Percentiles rank a stretch among this genome's conserved stretches.
Evolutionary conservation across 2,329 filamentous ascomycete genomes (phyloP).

Genomic region (Furcasterigmium sp.): DNA sequence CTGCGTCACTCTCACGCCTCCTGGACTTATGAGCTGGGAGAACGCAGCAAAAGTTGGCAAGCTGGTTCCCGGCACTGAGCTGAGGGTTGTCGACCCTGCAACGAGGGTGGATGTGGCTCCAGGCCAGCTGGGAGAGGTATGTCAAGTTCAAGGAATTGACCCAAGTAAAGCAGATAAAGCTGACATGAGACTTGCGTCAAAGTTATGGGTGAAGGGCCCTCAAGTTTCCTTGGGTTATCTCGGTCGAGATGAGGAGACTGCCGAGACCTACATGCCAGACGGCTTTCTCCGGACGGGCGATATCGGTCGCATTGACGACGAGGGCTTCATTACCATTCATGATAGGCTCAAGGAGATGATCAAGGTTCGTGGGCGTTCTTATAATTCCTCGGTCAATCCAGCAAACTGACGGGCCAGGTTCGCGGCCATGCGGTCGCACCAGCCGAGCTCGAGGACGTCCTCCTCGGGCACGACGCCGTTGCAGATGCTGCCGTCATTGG

Average conservation of each 20-base stretch:
- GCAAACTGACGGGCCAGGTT: neutral
- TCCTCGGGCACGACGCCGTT: conserved; percentile 60
- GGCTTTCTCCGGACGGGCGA: conserved; percentile 58
- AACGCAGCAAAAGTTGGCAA: conserved; percentile 52
- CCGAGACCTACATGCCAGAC: conserved; percentile 45
- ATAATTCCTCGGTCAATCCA: no score
- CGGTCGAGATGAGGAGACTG: conserved; percentile 33
- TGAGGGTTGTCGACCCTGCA: conserved; percentile 51
- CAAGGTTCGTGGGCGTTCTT: conserved; percentile 51
- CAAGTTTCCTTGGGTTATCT: conserved; percentile 46
- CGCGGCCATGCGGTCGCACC: conserved; percentile 58
- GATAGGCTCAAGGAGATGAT: conserved; percentile 66
- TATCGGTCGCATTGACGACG: conserved; percentile 46
- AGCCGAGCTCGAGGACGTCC: conserved; percentile 64
- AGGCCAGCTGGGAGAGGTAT: conserved; percentile 42
- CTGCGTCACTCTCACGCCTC: neutral
- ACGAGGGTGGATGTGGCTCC: conserved; percentile 47
- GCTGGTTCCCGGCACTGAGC: conserved; percentile 51
- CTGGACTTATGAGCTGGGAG: conserved; percentile 11
- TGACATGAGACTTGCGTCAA: neutral
- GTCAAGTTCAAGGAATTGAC: neutral
- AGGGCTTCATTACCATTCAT: conserved; percentile 51
- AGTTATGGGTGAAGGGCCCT: conserved; percentile 35
- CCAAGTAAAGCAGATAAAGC: no score
- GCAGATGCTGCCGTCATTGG: conserved; percentile 66